A percentile compares a stretch with the other conserved stretches of the same genome.
These are phyloP conservation scores for Aethionema arabicum DNA, from an alignment of 345 rosid species.

Conservation along the genomic window DNA sequence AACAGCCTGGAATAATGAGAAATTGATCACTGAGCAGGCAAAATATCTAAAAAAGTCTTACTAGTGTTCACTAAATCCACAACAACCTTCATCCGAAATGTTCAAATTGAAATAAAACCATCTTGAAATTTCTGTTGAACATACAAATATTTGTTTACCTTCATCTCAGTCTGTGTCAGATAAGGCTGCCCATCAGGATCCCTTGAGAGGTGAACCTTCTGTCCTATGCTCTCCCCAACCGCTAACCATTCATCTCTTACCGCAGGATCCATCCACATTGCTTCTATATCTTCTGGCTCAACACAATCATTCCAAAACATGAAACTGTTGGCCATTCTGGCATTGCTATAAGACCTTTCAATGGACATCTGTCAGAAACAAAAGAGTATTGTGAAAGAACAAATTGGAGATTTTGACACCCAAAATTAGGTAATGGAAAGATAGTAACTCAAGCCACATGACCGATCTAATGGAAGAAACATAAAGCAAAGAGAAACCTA, in stretches of 20 bases:
- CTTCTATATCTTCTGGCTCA: constrained; percentile 62
- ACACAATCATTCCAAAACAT: constrained; percentile 88
- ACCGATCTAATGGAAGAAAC: constrained; percentile 3
- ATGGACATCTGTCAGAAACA: constrained; percentile 27
- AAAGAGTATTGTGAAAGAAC: background rate
- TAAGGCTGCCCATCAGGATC: constrained; percentile 95
- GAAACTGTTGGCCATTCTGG: constrained; percentile 66
- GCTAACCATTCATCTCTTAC: constrained; percentile 79
- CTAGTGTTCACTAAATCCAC: background rate
- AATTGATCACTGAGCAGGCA: constrained; percentile 4
- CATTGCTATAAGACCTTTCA: constrained; percentile 35
- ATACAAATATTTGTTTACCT: constrained; percentile 40
- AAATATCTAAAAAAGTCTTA: background rate
- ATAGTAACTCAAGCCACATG: constrained; percentile 11
- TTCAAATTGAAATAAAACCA: constrained; percentile 1
- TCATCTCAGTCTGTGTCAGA: constrained; percentile 90
- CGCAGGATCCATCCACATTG: constrained; percentile 78
- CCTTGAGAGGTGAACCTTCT: constrained; percentile 81
- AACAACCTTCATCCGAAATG: background rate
- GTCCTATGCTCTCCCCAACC: constrained; percentile 79
- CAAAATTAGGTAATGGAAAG: background rate
- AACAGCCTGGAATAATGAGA: constrained; percentile 69
- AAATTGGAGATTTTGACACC: constrained; percentile 5
- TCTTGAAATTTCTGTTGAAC: background rate
- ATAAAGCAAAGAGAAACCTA: background rate